Evolutionary conservation across 164 flowering plant genomes (phyloP).

Genomic region (Cinnamomum micranthum): DNA sequence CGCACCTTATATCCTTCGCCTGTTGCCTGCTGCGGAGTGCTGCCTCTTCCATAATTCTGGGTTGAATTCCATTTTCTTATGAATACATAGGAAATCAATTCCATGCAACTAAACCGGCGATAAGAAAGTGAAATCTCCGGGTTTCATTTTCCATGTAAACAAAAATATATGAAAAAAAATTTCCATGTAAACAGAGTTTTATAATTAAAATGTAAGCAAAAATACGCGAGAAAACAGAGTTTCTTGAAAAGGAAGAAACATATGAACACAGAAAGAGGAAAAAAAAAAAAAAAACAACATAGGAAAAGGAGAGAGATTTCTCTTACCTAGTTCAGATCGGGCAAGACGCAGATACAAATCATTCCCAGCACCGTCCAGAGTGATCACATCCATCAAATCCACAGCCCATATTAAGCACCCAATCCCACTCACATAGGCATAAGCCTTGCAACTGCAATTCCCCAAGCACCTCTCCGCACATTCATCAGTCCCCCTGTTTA

Average conservation of each 20-base stretch:
- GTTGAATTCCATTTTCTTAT: too few relatives aligned
- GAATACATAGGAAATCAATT: too few relatives aligned
- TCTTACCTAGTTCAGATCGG: slow-evolving; percentile 15
- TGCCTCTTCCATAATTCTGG: too few relatives aligned
- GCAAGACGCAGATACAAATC: slow-evolving; percentile 14
- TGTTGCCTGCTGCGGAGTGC: too few relatives aligned
- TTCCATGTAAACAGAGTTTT: neutral
- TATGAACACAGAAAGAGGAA: neutral
- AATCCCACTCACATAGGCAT: slow-evolving; percentile 9
- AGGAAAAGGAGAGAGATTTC: neutral
- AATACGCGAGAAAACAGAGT: too few relatives aligned
- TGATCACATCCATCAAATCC: slow-evolving; percentile 13
- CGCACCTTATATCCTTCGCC: too few relatives aligned
- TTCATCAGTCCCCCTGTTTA: neutral
- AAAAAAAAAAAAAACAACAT: neutral
- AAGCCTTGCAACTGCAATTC: slow-evolving; percentile 22
- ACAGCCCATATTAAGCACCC: slow-evolving; percentile 23
- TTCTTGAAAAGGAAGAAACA: neutral
- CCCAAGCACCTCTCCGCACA: slow-evolving; percentile 10
- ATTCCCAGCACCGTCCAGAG: neutral
- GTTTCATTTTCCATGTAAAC: too few relatives aligned
- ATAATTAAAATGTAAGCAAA: neutral
- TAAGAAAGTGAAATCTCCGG: too few relatives aligned
- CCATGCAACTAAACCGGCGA: too few relatives aligned
- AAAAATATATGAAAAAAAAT: neutral